Conservation (phyloP, 192 early-diverging fungal genomes). For the Backusella tarrabulga region DNA sequence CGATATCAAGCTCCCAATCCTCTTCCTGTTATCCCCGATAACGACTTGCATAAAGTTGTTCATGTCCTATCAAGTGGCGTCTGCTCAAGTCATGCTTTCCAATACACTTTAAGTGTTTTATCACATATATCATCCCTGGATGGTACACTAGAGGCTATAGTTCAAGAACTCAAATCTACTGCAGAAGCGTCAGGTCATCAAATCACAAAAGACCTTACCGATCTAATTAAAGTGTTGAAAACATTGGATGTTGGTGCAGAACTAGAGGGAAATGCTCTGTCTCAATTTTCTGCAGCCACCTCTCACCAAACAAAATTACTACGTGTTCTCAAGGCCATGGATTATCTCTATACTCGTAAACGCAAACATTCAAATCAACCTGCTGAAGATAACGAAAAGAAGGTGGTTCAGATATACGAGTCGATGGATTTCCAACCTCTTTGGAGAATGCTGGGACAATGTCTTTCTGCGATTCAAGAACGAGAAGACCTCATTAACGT, state of each 20-base stretch:
- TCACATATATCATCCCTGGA: conserved; percentile 76
- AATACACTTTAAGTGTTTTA: conserved; percentile 86
- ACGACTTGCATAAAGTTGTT: conserved; percentile 76
- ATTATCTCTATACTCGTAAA: conserved; percentile 73
- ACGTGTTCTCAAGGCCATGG: conserved; percentile 90
- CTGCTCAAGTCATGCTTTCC: conserved; percentile 91
- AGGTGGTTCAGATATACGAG: conserved; percentile 48
- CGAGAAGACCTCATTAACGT: conserved; percentile 81
- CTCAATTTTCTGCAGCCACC: conserved; percentile 77
- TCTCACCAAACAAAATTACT: conserved; percentile 89
- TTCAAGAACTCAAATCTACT: conserved; percentile 67
- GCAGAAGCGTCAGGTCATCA: conserved; percentile 64
- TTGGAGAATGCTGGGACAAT: conserved; percentile 76
- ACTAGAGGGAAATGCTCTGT: conserved; percentile 68
- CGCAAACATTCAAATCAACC: neutral
- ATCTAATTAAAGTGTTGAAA: conserved; percentile 60
- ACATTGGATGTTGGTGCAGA: conserved; percentile 53
- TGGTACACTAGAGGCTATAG: conserved; percentile 69
- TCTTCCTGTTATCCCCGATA: conserved; percentile 72
- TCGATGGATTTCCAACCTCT: conserved; percentile 55
- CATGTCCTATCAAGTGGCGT: conserved; percentile 87
- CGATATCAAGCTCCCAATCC: conserved; percentile 49
- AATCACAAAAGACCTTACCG: conserved; percentile 70
- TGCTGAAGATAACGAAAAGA: conserved; percentile 39
- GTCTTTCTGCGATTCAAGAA: conserved; percentile 68